Percentiles rank a stretch among this genome's conserved stretches.
These are phyloP conservation scores for Apiospora arundinis DNA, from an alignment of 2,329 filamentous ascomycete genomes.

Conservation along the genomic window DNA sequence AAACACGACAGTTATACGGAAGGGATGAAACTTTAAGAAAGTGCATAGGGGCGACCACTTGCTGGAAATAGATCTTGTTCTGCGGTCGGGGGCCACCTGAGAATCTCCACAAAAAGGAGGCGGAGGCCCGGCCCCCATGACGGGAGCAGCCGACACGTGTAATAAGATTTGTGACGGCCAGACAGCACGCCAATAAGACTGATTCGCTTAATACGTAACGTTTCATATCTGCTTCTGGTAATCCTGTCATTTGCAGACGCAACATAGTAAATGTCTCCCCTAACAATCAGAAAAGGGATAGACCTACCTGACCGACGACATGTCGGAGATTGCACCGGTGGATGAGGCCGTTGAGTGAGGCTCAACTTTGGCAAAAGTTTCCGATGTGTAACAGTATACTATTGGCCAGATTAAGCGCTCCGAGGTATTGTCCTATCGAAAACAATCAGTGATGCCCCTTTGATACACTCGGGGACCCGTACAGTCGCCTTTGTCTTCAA, in stretches of 20 bases:
- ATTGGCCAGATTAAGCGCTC: background rate
- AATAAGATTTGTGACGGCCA: too few relatives aligned
- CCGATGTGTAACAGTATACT: background rate
- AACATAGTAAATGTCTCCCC: background rate
- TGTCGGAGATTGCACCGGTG: background rate
- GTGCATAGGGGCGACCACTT: background rate
- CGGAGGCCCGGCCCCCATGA: slow-evolving; percentile 4
- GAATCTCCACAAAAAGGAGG: slow-evolving; percentile 1
- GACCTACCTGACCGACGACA: background rate
- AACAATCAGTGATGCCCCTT: background rate
- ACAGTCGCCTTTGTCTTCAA: background rate
- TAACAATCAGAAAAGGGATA: background rate
- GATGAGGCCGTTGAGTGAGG: background rate
- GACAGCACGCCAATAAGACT: background rate
- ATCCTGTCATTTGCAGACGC: background rate
- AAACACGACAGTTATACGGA: background rate
- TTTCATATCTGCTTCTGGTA: background rate
- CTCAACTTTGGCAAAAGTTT: background rate
- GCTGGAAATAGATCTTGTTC: background rate
- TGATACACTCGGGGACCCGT: background rate
- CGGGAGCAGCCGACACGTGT: slow-evolving; percentile 7
- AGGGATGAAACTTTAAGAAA: background rate
- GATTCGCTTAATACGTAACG: background rate
- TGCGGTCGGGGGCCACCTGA: background rate
- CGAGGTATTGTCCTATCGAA: background rate